Base-by-base conservation (phyloP, 805 yeast genomes). In the Candida alai region DNA sequence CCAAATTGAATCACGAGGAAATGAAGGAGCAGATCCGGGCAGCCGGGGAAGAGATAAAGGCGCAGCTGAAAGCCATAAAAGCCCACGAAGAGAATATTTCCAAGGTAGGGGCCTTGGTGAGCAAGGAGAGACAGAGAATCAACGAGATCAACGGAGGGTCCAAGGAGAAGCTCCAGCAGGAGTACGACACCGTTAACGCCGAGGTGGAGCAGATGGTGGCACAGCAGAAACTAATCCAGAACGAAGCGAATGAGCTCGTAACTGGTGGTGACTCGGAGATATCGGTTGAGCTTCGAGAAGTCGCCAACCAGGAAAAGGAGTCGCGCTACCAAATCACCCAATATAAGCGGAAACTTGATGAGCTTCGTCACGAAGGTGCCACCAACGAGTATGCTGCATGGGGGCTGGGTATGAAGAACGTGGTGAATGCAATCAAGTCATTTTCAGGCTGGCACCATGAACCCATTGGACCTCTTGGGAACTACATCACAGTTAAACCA, bases 391-490 rank as follows among this genome's bases (percentile, higher is more conserved):
- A 62, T 28, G 64, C 68, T 9, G 73, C 79, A 2, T 81, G 77
- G 65, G 82, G 80, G 6, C 41, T 41, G 1, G 58, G 61, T 5
- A 69, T 78, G 51, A 56, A 56, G 6, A 31, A 38, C 2, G 49
- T 80, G 5, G 45, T 79, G 16, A 43, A 49, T 3, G 73, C 62
- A 4, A 70, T 80, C 5, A 43, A 57, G 18, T 45, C 52, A 2
- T 38, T 44, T 14, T 30, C 24, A 2, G 34, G 39, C 6, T 66
- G 70, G 67, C 47, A 54, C 2, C 29, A 10, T 5, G 49, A 49
- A 22, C 95, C 95, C 0, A 55, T 81, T 12, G 97, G 97, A 0
- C 98, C 98, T 0, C 42, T 90, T 2, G 96, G 96, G 1, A 44
- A 66, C 3, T 60, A 61, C 39, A 64, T 87, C 2, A 64, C 73